Evolutionary conservation across 2,329 filamentous ascomycete genomes (phyloP).

Genomic region (Xylariaceae sp.): DNA sequence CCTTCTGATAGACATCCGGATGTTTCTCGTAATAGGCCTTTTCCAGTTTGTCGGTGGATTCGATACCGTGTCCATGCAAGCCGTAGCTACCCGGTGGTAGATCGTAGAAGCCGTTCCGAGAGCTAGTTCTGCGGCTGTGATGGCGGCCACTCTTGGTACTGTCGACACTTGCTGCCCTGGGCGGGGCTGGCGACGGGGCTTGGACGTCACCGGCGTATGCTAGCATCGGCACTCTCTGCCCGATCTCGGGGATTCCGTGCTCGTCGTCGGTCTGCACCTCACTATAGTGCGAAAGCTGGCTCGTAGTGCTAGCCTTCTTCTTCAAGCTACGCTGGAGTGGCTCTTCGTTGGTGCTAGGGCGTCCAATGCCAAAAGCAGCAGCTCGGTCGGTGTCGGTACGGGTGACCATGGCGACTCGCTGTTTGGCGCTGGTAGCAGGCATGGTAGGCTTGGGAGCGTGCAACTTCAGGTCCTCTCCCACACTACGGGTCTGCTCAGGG

Average conservation of each 20-base stretch:
- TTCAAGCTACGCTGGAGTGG: constrained; percentile 48
- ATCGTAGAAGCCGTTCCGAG: constrained; percentile 57
- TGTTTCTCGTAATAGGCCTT: constrained; percentile 91
- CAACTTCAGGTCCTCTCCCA: constrained; percentile 76
- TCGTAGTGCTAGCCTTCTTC: constrained; percentile 55
- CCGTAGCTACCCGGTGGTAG: constrained; percentile 86
- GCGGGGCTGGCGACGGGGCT: constrained; percentile 78
- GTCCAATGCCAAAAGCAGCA: constrained; percentile 77
- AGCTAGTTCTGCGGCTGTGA: constrained; percentile 68
- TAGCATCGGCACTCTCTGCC: constrained; percentile 89
- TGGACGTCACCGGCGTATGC: constrained; percentile 91
- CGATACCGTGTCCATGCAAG: constrained; percentile 78
- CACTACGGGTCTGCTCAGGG: constrained; percentile 69
- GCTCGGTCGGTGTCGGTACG: constrained; percentile 86
- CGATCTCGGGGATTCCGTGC: constrained; percentile 87
- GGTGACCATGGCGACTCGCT: constrained; percentile 77
- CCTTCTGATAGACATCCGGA: constrained; percentile 73
- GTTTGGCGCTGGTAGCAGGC: constrained; percentile 73
- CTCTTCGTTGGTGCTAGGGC: constrained; percentile 52
- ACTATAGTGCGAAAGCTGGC: constrained; percentile 44
- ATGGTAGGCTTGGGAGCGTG: constrained; percentile 86
- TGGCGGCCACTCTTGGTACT: constrained; percentile 40
- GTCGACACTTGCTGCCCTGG: constrained; percentile 36
- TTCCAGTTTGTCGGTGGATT: constrained; percentile 74
- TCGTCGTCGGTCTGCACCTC: constrained; percentile 61